Conservation (phyloP, 345 rosid species). For the Erodium maritimum region DNA sequence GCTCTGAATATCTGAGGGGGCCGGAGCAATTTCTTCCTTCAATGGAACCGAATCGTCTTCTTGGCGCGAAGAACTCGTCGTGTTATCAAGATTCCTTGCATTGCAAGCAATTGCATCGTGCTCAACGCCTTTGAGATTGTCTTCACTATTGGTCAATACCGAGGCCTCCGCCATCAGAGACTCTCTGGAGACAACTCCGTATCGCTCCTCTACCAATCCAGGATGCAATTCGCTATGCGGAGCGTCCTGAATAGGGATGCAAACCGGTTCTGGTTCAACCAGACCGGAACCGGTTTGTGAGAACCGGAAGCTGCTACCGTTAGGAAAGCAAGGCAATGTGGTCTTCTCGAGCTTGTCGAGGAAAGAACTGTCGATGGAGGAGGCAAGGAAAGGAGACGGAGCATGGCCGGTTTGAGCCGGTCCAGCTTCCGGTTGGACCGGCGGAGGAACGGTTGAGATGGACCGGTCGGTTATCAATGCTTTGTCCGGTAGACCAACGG, state of each 20-base stretch:
- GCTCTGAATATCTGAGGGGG: conserved; percentile 94
- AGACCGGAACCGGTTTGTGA: conserved; percentile 16
- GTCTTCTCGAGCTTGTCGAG: conserved; percentile 21
- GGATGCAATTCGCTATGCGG: conserved; percentile 19
- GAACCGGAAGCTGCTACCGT: conserved; percentile 30
- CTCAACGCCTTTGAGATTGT: conserved; percentile 12
- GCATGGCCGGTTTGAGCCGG: conserved; percentile 5
- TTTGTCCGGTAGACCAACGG: conserved; percentile 64
- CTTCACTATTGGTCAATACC: conserved; percentile 18
- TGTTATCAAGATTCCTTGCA: conserved; percentile 19
- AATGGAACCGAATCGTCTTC: conserved; percentile 35
- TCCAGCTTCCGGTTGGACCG: no score
- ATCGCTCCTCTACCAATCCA: conserved; percentile 24
- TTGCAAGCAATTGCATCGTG: conserved; percentile 15
- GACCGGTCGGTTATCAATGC: conserved; percentile 58
- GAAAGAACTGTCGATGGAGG: conserved; percentile 29
- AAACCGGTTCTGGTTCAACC: conserved; percentile 11
- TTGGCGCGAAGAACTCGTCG: conserved; percentile 20
- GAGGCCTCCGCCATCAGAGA: conserved; percentile 18
- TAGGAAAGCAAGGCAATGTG: conserved; percentile 26
- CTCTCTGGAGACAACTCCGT: conserved; percentile 20
- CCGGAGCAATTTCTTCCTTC: conserved; percentile 84
- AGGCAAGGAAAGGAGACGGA: conserved; percentile 11
- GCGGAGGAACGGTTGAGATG: conserved; percentile 77
- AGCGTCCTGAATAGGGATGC: conserved; percentile 20